Percentiles rank a stretch among this genome's conserved stretches.
Evolutionary conservation across 2,329 filamentous ascomycete species (phyloP).

Genomic region (Davidsoniella virescens): DNA sequence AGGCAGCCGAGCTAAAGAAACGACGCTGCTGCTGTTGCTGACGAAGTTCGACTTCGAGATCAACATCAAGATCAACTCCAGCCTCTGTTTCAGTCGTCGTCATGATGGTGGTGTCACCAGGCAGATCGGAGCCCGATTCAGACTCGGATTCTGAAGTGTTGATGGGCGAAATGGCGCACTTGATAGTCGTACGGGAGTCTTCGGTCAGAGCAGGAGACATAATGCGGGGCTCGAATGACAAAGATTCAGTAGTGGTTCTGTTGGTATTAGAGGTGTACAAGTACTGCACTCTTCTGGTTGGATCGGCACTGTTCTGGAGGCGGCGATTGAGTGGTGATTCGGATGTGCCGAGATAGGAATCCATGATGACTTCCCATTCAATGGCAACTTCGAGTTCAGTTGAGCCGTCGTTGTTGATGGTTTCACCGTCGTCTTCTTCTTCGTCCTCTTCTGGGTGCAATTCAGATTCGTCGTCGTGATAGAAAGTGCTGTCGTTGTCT

Average conservation of each 20-base stretch:
- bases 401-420: background rate
- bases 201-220: slow-evolving; percentile 8
- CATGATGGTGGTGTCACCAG: background rate
- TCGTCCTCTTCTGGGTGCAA: background rate
- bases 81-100: background rate
- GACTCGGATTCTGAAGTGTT: slow-evolving; percentile 4
- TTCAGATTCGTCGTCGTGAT: no score
- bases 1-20: no score
- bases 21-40: background rate
- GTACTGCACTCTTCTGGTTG: background rate
- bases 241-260: background rate
- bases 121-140: background rate
- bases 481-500: background rate
- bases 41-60: background rate
- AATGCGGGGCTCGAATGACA: background rate
- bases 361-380: slow-evolving; percentile 8
- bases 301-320: background rate
- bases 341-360: background rate
- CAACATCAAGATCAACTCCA: background rate
- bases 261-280: slow-evolving; percentile 4
- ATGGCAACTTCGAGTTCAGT: slow-evolving; percentile 4
- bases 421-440: slow-evolving; percentile 3
- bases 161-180: slow-evolving; percentile 4
- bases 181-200: slow-evolving; percentile 10
- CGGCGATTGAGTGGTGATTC: background rate